Evolutionary conservation across 805 yeast genomes (phyloP).

Genomic region (Wickerhamiella qilinensis): DNA sequence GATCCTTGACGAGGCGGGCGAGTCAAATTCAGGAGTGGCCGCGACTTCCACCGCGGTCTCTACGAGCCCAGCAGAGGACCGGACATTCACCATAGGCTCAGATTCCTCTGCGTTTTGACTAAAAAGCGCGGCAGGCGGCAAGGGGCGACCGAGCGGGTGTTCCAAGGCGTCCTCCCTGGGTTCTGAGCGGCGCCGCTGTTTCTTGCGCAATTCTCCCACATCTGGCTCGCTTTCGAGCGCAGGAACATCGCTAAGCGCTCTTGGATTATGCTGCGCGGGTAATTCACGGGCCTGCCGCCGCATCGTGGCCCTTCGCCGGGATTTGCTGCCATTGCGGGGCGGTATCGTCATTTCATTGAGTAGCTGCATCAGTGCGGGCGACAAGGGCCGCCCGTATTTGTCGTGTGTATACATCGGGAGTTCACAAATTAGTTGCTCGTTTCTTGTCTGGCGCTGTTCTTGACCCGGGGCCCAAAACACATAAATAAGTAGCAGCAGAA

Average conservation of each 20-base stretch:
- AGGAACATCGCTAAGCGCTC: not conserved
- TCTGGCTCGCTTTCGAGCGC: not conserved
- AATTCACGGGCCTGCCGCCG: not conserved
- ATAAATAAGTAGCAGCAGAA: too few relatives aligned
- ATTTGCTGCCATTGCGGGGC: not conserved
- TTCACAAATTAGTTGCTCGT: too few relatives aligned
- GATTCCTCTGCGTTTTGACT: not conserved
- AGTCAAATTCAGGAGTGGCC: too few relatives aligned
- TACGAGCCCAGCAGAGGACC: too few relatives aligned
- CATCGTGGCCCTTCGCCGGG: too few relatives aligned
- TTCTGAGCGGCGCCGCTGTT: not conserved
- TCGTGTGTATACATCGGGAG: conserved; percentile 4
- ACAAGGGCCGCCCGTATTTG: conserved; percentile 4
- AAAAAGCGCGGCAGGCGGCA: not conserved
- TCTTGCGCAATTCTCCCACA: not conserved
- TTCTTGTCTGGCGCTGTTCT: too few relatives aligned
- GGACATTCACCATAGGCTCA: not conserved
- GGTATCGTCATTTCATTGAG: conserved; percentile 5
- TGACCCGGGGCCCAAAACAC: too few relatives aligned
- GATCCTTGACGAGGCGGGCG: too few relatives aligned
- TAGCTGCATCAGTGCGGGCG: conserved; percentile 3
- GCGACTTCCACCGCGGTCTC: too few relatives aligned
- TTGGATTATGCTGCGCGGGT: not conserved
- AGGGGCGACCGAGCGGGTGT: not conserved
- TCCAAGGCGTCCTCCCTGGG: not conserved